Conservation (phyloP, 768 basidiomycete species). For the Serendipita vermifera region DNA sequence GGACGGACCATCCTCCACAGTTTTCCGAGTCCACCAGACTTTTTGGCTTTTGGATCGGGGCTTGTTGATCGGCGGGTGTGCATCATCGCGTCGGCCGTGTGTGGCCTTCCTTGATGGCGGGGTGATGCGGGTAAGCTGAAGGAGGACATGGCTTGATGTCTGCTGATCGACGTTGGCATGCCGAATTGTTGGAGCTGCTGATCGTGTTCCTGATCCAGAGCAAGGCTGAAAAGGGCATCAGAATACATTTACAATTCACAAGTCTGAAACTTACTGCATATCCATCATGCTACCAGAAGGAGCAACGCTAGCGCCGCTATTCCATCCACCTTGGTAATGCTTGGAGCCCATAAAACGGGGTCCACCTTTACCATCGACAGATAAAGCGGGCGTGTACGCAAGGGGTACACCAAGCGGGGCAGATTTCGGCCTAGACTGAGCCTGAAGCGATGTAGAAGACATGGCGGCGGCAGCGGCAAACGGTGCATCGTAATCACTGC, state of each 20-base stretch:
- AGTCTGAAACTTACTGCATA: conserved; percentile 60
- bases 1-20: conserved; percentile 67
- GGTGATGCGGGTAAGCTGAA: conserved; percentile 10
- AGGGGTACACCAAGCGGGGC: conserved; percentile 1
- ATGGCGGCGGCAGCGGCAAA: conserved; percentile 71
- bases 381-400: conserved; percentile 26
- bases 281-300: conserved; percentile 79
- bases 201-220: conserved; percentile 52
- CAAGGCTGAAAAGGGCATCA: conserved; percentile 38
- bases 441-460: not conserved
- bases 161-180: not conserved
- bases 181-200: conserved; percentile 8
- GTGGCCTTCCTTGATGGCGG: conserved; percentile 19
- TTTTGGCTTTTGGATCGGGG: conserved; percentile 54
- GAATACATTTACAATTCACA: conserved; percentile 6
- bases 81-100: conserved; percentile 21
- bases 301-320: conserved; percentile 70
- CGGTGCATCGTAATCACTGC: conserved; percentile 63
- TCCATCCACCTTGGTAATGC: conserved; percentile 57
- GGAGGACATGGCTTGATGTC: conserved; percentile 1
- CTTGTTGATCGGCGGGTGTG: conserved; percentile 17
- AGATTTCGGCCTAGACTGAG: not conserved
- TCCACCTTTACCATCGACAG: conserved; percentile 47
- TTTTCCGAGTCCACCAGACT: conserved; percentile 53
- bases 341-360: conserved; percentile 68